These are phyloP conservation scores for Scheffersomyces lignicola DNA, from an alignment of 1,139 yeast genomes.

Conservation along the genomic window DNA sequence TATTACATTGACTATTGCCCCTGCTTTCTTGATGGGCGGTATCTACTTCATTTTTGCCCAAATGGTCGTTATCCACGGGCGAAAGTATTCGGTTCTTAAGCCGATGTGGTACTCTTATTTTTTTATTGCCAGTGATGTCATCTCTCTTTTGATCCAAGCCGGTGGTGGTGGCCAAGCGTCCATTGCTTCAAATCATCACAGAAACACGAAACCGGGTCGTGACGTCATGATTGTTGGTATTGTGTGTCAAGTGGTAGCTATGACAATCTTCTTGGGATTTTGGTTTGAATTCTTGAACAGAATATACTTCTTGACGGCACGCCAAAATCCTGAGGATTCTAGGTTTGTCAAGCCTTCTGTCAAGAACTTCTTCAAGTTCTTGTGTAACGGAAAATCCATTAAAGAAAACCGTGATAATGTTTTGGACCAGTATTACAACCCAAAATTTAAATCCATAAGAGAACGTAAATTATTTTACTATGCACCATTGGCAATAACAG, in stretches of 20 bases:
- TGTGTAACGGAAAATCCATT: constrained; percentile 26
- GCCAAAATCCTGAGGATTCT: constrained; percentile 16
- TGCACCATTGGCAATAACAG: constrained; percentile 53
- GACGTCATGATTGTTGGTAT: constrained; percentile 83
- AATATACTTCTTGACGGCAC: constrained; percentile 37
- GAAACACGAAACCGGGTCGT: constrained; percentile 54
- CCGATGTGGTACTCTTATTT: constrained; percentile 78
- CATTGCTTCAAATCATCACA: constrained; percentile 39
- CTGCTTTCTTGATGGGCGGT: constrained; percentile 90
- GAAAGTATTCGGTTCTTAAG: constrained; percentile 55
- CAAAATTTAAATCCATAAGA: constrained; percentile 44
- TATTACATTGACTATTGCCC: constrained; percentile 73
- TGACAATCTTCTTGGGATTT: constrained; percentile 60
- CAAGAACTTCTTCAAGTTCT: constrained; percentile 28
- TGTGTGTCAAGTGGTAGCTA: constrained; percentile 72
- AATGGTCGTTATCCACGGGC: constrained; percentile 68
- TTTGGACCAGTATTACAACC: constrained; percentile 38
- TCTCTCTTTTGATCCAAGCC: constrained; percentile 75
- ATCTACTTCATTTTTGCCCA: constrained; percentile 77
- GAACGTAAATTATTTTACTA: constrained; percentile 37
- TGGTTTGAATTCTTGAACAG: constrained; percentile 55
- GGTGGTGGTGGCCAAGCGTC: constrained; percentile 82
- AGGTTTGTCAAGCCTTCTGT: constrained; percentile 26
- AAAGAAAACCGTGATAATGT: constrained; percentile 20
- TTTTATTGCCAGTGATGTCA: constrained; percentile 65